Evolutionary conservation across 2,329 filamentous ascomycete species (phyloP).

Genomic region (Cladosporium sp.): DNA sequence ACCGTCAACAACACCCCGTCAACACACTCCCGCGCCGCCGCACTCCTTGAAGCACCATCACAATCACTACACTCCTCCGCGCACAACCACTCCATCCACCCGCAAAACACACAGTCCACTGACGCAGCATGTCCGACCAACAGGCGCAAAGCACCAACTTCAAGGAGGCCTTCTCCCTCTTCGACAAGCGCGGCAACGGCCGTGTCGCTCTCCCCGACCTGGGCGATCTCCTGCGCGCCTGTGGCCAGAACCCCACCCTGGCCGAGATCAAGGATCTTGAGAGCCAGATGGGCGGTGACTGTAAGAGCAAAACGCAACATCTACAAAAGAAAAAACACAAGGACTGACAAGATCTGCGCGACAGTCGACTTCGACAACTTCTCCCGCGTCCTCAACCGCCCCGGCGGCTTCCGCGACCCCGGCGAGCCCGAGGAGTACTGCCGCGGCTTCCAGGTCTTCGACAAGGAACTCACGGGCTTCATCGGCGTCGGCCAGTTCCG

Average conservation of each 20-base stretch:
- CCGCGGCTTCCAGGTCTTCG: conserved; percentile 97
- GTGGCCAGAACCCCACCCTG: conserved; percentile 95
- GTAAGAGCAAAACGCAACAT: conserved; percentile 51
- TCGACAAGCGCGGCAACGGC: conserved; percentile 97
- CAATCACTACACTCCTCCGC: background rate
- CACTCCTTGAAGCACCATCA: background rate
- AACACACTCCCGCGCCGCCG: background rate
- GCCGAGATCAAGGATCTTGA: conserved; percentile 89
- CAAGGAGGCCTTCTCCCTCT: conserved; percentile 99
- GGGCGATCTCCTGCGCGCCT: conserved; percentile 90
- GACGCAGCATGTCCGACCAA: conserved; percentile 24
- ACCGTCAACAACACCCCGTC: conserved; percentile 8
- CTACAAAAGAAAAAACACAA: background rate
- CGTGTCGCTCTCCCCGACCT: conserved; percentile 80
- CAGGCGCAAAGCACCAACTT: conserved; percentile 93
- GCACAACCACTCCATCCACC: background rate
- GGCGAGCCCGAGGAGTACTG: conserved; percentile 98
- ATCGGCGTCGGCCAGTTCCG: conserved; percentile 96
- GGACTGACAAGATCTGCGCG: background rate
- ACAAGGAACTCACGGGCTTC: conserved; percentile 97
- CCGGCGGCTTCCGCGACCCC: conserved; percentile 94
- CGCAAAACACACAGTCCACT: conserved; percentile 8
- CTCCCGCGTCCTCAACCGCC: conserved; percentile 91
- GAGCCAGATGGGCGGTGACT: conserved; percentile 82
- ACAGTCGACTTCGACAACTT: conserved; percentile 97